Evolutionary conservation across 2,329 filamentous ascomycete species (phyloP).

Genomic region (Cadophora gregata): DNA sequence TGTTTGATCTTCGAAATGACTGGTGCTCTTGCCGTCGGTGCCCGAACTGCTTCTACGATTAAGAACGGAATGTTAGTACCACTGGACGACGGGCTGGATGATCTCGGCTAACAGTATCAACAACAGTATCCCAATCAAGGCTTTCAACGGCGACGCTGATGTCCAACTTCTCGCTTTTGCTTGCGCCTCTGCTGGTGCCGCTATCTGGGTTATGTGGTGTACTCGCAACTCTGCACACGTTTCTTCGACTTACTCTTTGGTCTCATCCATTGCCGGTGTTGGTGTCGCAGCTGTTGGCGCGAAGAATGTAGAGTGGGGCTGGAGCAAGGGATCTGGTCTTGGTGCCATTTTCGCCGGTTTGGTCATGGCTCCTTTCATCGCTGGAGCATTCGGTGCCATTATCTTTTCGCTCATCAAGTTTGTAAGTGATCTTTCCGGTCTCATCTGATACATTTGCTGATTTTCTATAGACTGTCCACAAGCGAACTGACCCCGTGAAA

Average conservation of each 20-base stretch:
- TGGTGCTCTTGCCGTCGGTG: constrained; percentile 70
- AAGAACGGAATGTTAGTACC: constrained; percentile 63
- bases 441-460: not conserved
- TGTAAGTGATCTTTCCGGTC: not conserved
- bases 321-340: constrained; percentile 71
- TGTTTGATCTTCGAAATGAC: constrained; percentile 71
- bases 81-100: not conserved
- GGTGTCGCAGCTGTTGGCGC: constrained; percentile 71
- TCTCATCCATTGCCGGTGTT: constrained; percentile 72
- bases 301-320: constrained; percentile 69
- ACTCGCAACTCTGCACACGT: constrained; percentile 75
- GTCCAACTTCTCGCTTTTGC: constrained; percentile 73
- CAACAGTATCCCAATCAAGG: constrained; percentile 62
- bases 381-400: constrained; percentile 66
- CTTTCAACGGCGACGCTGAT: constrained; percentile 65
- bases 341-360: constrained; percentile 76
- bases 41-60: constrained; percentile 76
- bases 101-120: not conserved
- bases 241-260: constrained; percentile 74
- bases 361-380: constrained; percentile 72
- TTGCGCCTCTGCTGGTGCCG: constrained; percentile 67
- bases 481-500: constrained; percentile 72
- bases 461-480: constrained; percentile 59
- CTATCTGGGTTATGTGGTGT: constrained; percentile 82
- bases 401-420: constrained; percentile 79